phyloP scores from a whole-genome alignment of 129 eudicot species.

The Saposhnikovia divaricata region DNA sequence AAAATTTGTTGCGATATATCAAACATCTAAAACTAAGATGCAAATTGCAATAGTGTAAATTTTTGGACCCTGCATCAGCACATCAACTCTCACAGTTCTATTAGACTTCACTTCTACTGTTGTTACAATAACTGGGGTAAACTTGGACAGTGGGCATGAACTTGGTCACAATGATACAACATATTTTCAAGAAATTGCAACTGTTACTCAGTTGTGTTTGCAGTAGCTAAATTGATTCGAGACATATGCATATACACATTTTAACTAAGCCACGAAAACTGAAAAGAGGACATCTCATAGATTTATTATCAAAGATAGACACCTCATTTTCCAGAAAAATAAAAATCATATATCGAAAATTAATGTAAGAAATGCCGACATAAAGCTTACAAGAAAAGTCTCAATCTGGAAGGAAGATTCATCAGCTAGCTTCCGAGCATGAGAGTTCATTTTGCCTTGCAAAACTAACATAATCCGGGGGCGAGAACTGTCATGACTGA shows the following conservation, averaged over 20 bases:
- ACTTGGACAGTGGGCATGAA: no score
- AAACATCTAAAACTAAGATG: background rate
- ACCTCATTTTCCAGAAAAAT: background rate
- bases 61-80: background rate
- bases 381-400: constrained; percentile 19
- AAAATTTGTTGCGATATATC: background rate
- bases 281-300: background rate
- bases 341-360: background rate
- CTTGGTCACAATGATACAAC: no score
- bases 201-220: no score
- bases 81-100: background rate
- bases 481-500: background rate
- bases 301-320: background rate
- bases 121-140: no score
- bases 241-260: background rate
- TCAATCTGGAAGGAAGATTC: constrained; percentile 13
- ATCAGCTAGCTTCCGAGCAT: constrained; percentile 13
- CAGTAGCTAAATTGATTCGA: background rate
- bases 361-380: background rate
- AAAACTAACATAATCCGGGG: constrained; percentile 13
- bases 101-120: background rate
- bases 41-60: background rate
- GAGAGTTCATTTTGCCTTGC: constrained; percentile 15
- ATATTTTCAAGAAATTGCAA: no score
- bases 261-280: background rate